Conservation (phyloP, 345 rosid genomes). For the Syzygium oleosum region DNA sequence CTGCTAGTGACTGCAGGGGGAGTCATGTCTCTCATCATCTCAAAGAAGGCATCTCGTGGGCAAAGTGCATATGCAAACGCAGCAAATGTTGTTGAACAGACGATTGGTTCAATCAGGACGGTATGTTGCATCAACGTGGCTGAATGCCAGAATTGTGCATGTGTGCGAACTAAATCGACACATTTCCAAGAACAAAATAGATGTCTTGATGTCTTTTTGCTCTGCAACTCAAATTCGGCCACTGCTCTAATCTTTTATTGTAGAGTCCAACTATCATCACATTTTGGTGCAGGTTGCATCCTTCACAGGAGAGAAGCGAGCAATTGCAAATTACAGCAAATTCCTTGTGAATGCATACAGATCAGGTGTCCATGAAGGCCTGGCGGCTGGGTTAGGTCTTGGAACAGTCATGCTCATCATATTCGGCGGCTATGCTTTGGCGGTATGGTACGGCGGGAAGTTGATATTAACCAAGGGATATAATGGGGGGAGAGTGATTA, state of each 20-base stretch:
- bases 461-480: conserved; percentile 69
- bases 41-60: conserved; percentile 53
- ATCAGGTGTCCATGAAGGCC: conserved; percentile 58
- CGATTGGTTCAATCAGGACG: conserved; percentile 73
- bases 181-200: neutral
- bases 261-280: neutral
- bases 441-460: conserved; percentile 80
- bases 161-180: neutral
- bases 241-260: neutral
- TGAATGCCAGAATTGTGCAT: neutral
- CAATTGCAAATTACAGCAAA: conserved; percentile 48
- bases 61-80: conserved; percentile 68
- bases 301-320: conserved; percentile 81
- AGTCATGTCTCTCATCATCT: conserved; percentile 31
- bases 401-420: conserved; percentile 34
- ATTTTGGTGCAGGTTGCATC: conserved; percentile 59
- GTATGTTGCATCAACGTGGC: conserved; percentile 18
- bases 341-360: conserved; percentile 52
- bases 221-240: conserved; percentile 2
- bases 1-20: conserved; percentile 59
- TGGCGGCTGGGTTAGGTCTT: conserved; percentile 58
- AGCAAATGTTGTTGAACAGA: conserved; percentile 60
- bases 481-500: conserved; percentile 59
- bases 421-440: conserved; percentile 57
- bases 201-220: neutral